These are phyloP conservation scores for Penicillium flavigenum DNA, from an alignment of 495 filamentous ascomycete species.

Conservation along the genomic window DNA sequence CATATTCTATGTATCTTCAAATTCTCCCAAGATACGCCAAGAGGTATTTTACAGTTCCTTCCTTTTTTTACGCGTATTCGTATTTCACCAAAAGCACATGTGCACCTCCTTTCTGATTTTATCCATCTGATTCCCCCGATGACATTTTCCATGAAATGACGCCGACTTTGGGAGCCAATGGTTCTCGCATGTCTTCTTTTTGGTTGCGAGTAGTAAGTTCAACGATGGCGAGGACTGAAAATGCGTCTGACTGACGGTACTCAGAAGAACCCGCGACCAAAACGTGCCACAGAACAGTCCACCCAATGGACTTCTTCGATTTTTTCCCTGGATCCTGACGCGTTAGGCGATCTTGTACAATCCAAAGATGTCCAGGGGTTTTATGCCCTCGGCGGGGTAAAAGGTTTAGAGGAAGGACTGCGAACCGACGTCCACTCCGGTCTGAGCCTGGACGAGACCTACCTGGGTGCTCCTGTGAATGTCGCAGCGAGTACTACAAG, in stretches of 20 bases:
- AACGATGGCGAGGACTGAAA: background rate
- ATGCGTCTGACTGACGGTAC: background rate
- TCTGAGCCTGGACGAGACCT: slow-evolving; percentile 10
- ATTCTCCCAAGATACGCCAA: background rate
- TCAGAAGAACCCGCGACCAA: background rate
- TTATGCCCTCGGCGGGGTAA: background rate
- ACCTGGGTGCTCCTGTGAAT: background rate
- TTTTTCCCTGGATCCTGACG: slow-evolving; percentile 5
- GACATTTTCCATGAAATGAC: slow-evolving; percentile 2
- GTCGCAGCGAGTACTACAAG: background rate
- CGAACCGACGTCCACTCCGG: slow-evolving; percentile 11
- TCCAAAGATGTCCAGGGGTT: background rate
- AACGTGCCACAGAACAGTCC: slow-evolving; percentile 1
- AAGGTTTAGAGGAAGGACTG: background rate
- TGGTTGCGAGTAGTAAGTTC: slow-evolving; percentile 1
- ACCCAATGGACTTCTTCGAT: slow-evolving; percentile 6
- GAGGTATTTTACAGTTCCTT: background rate
- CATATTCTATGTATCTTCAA: background rate
- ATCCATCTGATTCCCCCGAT: background rate
- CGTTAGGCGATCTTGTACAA: background rate
- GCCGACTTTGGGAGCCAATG: background rate
- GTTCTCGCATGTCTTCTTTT: background rate
- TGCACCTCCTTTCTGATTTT: background rate
- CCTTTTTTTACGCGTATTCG: background rate
- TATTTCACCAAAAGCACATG: background rate